These are phyloP conservation scores for Backusella mclennaniae DNA, from an alignment of 192 early-diverging fungal genomes.

Conservation along the genomic window DNA sequence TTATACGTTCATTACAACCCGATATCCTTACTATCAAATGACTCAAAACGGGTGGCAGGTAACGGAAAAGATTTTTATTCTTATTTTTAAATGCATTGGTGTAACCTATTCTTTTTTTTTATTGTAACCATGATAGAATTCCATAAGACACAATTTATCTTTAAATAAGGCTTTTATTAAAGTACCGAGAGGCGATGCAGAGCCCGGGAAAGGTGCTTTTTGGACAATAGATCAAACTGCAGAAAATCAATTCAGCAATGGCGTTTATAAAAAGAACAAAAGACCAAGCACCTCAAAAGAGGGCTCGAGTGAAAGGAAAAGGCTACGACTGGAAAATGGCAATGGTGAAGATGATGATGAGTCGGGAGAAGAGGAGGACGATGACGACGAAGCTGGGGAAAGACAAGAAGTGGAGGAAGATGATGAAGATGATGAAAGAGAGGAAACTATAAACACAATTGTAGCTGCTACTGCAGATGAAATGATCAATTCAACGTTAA, in stretches of 20 bases:
- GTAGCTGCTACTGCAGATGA: background rate
- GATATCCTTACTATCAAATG: constrained; percentile 89
- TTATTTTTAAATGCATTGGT: background rate
- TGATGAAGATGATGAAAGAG: background rate
- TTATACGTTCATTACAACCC: constrained; percentile 80
- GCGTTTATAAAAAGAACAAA: constrained; percentile 65
- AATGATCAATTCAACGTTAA: background rate
- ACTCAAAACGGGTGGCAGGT: constrained; percentile 92
- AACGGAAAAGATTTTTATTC: constrained; percentile 6
- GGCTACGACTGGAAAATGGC: background rate
- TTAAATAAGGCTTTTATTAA: constrained; percentile 91
- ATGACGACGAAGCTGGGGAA: background rate
- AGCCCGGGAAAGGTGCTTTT: constrained; percentile 91
- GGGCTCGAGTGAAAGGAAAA: background rate
- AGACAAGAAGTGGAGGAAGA: background rate
- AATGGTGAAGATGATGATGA: background rate
- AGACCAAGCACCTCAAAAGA: background rate
- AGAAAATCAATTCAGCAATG: constrained; percentile 67
- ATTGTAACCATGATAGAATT: constrained; percentile 59
- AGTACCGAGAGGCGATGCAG: constrained; percentile 76
- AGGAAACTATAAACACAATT: background rate
- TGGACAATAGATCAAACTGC: constrained; percentile 83
- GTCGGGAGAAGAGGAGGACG: background rate
- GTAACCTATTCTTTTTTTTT: background rate
- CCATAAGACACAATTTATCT: constrained; percentile 91